These are phyloP conservation scores for Cadophora gregata DNA, from an alignment of 2,329 filamentous ascomycete species.

Conservation along the genomic window DNA sequence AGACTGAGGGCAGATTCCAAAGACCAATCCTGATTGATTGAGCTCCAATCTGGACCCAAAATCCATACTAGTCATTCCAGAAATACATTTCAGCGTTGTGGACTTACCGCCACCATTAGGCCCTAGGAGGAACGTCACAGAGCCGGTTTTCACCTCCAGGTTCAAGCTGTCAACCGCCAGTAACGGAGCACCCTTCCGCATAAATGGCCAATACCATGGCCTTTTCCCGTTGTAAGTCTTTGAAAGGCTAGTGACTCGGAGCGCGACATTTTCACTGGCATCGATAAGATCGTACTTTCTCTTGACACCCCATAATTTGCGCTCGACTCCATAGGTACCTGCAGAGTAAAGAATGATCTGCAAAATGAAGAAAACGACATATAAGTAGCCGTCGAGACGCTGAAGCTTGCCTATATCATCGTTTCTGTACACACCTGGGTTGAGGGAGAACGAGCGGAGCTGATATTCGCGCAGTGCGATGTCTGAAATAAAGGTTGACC, in stretches of 20 bases:
- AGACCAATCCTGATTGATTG: slow-evolving; percentile 37
- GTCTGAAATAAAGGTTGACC: slow-evolving; percentile 37
- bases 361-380: slow-evolving; percentile 63
- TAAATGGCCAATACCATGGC: slow-evolving; percentile 40
- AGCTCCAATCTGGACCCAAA: slow-evolving; percentile 50
- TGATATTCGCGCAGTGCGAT: slow-evolving; percentile 34
- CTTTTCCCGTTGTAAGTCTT: slow-evolving; percentile 38
- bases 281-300: slow-evolving; percentile 40
- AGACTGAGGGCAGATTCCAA: slow-evolving; percentile 41
- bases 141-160: slow-evolving; percentile 61
- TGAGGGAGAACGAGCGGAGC: slow-evolving; percentile 55
- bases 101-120: slow-evolving; percentile 71
- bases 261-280: slow-evolving; percentile 36
- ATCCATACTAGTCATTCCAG: slow-evolving; percentile 65
- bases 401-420: slow-evolving; percentile 53
- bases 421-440: slow-evolving; percentile 41
- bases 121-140: slow-evolving; percentile 68
- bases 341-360: slow-evolving; percentile 64
- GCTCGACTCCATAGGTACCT: slow-evolving; percentile 63
- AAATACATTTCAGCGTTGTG: slow-evolving; percentile 68
- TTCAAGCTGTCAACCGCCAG: slow-evolving; percentile 63
- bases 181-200: slow-evolving; percentile 50
- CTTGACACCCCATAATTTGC: slow-evolving; percentile 58
- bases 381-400: slow-evolving; percentile 62
- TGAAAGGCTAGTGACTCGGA: slow-evolving; percentile 36